Conservation (phyloP, 2,329 filamentous ascomycete species). For the Penicillium sp. region DNA sequence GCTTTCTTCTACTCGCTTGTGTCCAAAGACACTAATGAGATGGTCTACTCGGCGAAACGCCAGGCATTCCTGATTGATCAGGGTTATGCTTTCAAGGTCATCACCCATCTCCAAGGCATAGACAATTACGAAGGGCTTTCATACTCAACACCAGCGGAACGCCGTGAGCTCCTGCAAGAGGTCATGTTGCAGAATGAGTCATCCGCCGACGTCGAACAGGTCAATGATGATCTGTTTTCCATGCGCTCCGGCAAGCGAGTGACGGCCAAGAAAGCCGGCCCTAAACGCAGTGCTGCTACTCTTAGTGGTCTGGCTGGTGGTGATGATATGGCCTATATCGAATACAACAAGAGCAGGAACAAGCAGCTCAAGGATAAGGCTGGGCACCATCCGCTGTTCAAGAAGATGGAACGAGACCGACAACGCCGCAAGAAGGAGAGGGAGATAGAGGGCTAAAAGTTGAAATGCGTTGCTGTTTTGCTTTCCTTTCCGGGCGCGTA, state of each 20-base stretch:
- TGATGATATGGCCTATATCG: slow-evolving; percentile 95
- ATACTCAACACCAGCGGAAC: slow-evolving; percentile 74
- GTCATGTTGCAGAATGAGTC: slow-evolving; percentile 85
- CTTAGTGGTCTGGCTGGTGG: slow-evolving; percentile 84
- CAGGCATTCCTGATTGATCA: slow-evolving; percentile 98
- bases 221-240: slow-evolving; percentile 65
- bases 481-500: not conserved
- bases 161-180: slow-evolving; percentile 81
- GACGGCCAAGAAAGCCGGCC: slow-evolving; percentile 53
- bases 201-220: slow-evolving; percentile 67
- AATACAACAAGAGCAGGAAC: slow-evolving; percentile 72
- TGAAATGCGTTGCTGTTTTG: not conserved
- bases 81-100: slow-evolving; percentile 98
- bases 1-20: slow-evolving; percentile 98
- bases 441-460: slow-evolving; percentile 21
- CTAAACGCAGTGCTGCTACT: slow-evolving; percentile 76
- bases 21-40: slow-evolving; percentile 94
- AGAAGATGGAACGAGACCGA: slow-evolving; percentile 62
- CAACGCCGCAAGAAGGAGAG: slow-evolving; percentile 54
- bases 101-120: slow-evolving; percentile 90
- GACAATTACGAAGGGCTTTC: slow-evolving; percentile 77
- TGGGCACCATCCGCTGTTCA: slow-evolving; percentile 61
- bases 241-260: slow-evolving; percentile 48
- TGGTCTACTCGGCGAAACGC: slow-evolving; percentile 95
- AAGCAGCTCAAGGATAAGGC: slow-evolving; percentile 63